Conservation (phyloP, 2,329 filamentous ascomycete genomes). For the Ophiocordyceps camponoti-leonardi region DNA sequence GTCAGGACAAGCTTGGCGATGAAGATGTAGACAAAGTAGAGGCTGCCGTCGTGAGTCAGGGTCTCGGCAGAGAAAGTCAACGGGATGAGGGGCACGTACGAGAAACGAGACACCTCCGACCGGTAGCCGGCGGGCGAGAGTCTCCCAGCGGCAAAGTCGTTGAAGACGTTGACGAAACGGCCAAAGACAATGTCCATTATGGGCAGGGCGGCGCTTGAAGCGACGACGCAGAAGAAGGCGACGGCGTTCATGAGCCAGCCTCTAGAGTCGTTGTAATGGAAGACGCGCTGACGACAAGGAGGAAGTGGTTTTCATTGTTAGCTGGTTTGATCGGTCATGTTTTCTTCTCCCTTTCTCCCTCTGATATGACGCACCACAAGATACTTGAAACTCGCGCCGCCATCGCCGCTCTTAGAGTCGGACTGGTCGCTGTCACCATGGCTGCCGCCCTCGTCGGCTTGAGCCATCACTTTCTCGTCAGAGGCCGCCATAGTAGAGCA, state of each 20-base stretch:
- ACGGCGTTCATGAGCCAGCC: conserved; percentile 20
- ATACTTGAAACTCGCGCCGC: conserved; percentile 9
- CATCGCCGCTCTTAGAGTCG: background rate
- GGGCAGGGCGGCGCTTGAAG: conserved; percentile 22
- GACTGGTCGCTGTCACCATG: conserved; percentile 2
- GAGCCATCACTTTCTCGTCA: background rate
- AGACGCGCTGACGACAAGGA: conserved; percentile 13
- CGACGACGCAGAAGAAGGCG: conserved; percentile 19
- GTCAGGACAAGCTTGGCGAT: conserved; percentile 34
- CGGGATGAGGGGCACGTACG: conserved; percentile 11
- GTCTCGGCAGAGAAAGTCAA: background rate
- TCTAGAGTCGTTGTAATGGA: conserved; percentile 18
- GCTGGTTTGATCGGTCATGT: background rate
- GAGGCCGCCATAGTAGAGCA: background rate
- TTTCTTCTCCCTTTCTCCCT: background rate
- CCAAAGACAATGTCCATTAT: conserved; percentile 45
- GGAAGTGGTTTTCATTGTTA: background rate
- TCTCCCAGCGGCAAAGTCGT: conserved; percentile 30
- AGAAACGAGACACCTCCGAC: conserved; percentile 26
- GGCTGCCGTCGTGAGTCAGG: conserved; percentile 12
- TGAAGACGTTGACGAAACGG: conserved; percentile 35
- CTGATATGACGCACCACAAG: conserved; percentile 6
- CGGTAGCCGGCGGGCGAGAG: conserved; percentile 29
- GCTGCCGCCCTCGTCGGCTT: conserved; percentile 9
- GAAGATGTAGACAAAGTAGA: conserved; percentile 42